These are phyloP conservation scores for Trichoderma koningii DNA, from an alignment of 2,329 filamentous ascomycete genomes.

Conservation along the genomic window DNA sequence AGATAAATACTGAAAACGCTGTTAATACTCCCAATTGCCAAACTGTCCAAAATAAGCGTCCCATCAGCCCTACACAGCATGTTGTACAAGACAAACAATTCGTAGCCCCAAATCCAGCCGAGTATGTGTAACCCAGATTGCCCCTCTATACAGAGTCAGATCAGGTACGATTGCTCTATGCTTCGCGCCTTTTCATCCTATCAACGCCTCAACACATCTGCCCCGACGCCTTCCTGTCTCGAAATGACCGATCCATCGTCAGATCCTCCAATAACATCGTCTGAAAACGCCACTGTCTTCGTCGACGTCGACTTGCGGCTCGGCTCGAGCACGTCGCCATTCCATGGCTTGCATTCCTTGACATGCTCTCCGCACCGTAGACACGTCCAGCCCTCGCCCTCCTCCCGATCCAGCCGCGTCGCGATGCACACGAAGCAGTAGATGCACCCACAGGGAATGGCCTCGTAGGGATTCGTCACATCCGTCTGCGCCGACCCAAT, in stretches of 20 bases:
- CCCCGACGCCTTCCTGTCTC: not conserved
- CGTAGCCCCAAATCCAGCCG: not conserved
- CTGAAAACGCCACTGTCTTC: slow-evolving; percentile 66
- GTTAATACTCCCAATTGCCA: not conserved
- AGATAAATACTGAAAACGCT: slow-evolving; percentile 12
- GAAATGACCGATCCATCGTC: slow-evolving; percentile 34
- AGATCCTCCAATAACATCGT: slow-evolving; percentile 49
- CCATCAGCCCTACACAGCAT: slow-evolving; percentile 5
- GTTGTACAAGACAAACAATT: slow-evolving; percentile 5
- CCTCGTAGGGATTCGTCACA: slow-evolving; percentile 94
- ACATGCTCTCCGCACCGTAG: slow-evolving; percentile 82
- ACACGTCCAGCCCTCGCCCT: slow-evolving; percentile 92
- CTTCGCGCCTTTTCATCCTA: not conserved
- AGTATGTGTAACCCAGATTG: not conserved
- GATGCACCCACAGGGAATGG: slow-evolving; percentile 83
- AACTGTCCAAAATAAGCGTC: not conserved
- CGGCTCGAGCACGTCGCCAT: slow-evolving; percentile 77
- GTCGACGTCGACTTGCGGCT: slow-evolving; percentile 37
- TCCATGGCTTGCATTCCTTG: slow-evolving; percentile 87
- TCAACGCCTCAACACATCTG: not conserved
- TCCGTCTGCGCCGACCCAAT: slow-evolving; percentile 88
- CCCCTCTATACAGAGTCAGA: not conserved
- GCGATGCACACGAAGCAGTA: slow-evolving; percentile 98
- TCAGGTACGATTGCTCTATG: not conserved
- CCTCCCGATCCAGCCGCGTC: slow-evolving; percentile 83